phyloP scores from a whole-genome alignment of 768 basidiomycete species.

The Harrya chromipes region DNA sequence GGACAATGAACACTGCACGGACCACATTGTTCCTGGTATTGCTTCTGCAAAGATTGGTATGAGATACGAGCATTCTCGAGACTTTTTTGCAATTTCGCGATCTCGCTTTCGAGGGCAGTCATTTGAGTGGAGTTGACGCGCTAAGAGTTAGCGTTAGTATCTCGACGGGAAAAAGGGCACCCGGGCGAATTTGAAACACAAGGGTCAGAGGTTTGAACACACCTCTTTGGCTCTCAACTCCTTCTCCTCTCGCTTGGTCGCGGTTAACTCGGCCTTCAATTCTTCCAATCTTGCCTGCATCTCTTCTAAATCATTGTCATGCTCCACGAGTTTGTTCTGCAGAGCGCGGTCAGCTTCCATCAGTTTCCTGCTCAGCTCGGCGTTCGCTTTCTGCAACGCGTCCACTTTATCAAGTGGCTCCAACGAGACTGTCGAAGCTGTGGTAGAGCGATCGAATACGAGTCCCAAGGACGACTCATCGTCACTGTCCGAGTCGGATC shows the following conservation, averaged over 20 bases:
- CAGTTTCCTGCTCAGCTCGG: constrained; percentile 71
- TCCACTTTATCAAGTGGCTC: constrained; percentile 72
- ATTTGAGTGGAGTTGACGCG: constrained; percentile 67
- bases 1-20: constrained; percentile 29
- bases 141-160: constrained; percentile 34
- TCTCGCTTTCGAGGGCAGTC: constrained; percentile 68
- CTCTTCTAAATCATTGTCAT: constrained; percentile 82
- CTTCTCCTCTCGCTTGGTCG: constrained; percentile 89
- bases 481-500: constrained; percentile 49
- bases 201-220: constrained; percentile 11
- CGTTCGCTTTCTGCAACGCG: constrained; percentile 67
- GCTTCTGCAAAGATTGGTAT: constrained; percentile 76
- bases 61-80: constrained; percentile 71
- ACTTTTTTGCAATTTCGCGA: constrained; percentile 68
- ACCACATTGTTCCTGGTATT: constrained; percentile 88
- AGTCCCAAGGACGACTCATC: constrained; percentile 52
- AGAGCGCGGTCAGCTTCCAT: constrained; percentile 70
- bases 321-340: constrained; percentile 64
- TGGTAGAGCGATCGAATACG: constrained; percentile 55
- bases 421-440: constrained; percentile 66
- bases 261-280: constrained; percentile 66
- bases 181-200: constrained; percentile 3
- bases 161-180: neutral
- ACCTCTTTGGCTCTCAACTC: constrained; percentile 88
- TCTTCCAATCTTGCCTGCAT: constrained; percentile 78